These are phyloP conservation scores for Phaffomyces thermotolerans DNA, from an alignment of 805 yeast genomes.

Conservation along the genomic window DNA sequence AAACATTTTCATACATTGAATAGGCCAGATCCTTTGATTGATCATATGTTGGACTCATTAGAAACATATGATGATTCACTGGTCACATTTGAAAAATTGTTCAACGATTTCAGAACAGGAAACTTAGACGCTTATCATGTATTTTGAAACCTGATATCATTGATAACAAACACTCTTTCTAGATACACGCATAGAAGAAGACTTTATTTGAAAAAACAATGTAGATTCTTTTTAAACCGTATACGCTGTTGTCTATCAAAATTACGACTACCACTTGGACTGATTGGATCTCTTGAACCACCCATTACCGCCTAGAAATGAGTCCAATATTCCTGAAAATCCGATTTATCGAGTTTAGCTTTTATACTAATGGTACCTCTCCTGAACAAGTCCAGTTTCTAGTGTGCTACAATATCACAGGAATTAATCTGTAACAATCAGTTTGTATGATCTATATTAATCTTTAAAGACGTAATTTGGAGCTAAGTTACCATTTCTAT, in stretches of 20 bases:
- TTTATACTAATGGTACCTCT: too few relatives aligned
- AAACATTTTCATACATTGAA: constrained; percentile 22
- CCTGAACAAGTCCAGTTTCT: too few relatives aligned
- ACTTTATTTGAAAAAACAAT: too few relatives aligned
- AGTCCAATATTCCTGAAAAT: too few relatives aligned
- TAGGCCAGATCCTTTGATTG: constrained; percentile 28
- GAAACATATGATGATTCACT: constrained; percentile 10
- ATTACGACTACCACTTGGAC: neutral
- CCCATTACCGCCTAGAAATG: neutral
- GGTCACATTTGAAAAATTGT: constrained; percentile 16
- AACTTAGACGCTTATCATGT: constrained; percentile 9
- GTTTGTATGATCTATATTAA: neutral
- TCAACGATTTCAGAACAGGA: constrained; percentile 16
- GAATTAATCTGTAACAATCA: too few relatives aligned
- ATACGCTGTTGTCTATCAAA: too few relatives aligned
- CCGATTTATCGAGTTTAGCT: too few relatives aligned
- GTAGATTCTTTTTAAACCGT: too few relatives aligned
- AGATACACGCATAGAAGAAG: too few relatives aligned
- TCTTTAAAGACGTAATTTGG: neutral
- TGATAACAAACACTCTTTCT: too few relatives aligned
- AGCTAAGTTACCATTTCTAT: neutral
- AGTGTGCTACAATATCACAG: too few relatives aligned
- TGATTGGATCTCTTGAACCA: neutral
- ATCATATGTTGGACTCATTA: constrained; percentile 12
- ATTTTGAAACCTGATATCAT: constrained; percentile 2